Evolutionary conservation across 768 basidiomycete genomes (phyloP), one percentile per base, ranked within the genome.

Genomic region (Podaxis sp.): DNA sequence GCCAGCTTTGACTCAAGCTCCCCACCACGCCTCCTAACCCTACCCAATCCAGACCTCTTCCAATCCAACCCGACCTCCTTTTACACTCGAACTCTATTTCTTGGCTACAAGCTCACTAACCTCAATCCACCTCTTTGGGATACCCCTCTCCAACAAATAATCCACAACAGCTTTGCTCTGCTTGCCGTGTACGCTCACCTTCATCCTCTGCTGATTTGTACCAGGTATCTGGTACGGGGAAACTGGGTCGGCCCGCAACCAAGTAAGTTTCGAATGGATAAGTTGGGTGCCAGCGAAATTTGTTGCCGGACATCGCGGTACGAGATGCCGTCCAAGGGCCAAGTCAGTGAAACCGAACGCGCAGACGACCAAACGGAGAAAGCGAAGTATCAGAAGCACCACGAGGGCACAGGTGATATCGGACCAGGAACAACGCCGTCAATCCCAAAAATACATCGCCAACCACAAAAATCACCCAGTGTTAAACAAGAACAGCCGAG

Each of bases 131-230:
- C 81, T 82, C 77, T 89, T 91, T 28, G 93, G 92, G 36, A 96
- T 83, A 0, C 95, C 93, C 66, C 83, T 85, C 24, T 76, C 80
- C 2, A 83, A 71, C 44, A 97, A 72, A 64, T 93, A 82, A 4
- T 91, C 89, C 9, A 81, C 77, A 11, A 94, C 88, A 2, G 79
- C 76, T 66, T 83, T 82, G 19, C 80, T 78, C 68, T 96, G 94
- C 65, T 90, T 91, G 1, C 95, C 95, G 69, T 96, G 95, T 0
- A 96, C 88, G 65, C 90, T 77, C 8, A 97, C 87, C 68, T 95
- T 92, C 57, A 83, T 67, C 1, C 83, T 84, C 1, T 83, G 61
- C 15, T 55, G 59, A 15, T 17, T 51, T 5, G 59, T 62, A 1
- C 61, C 61, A 4, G 53, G 42, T 9, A 52, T 3, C n/a, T 61